Conservation (phyloP, 140 eudicot genomes). For the Bidens hawaiensis region DNA sequence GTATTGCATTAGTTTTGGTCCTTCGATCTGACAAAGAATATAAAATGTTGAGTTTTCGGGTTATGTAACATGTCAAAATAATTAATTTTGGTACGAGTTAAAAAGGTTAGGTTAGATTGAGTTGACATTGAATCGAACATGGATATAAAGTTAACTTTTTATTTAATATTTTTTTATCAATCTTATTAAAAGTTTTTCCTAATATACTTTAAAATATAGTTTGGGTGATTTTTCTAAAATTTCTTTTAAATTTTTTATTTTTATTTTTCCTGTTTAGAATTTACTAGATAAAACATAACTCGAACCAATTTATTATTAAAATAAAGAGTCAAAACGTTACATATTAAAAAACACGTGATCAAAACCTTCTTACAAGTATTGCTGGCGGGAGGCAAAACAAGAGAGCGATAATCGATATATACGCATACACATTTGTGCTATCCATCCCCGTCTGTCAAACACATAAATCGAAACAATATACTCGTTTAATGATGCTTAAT, state of each 20-base stretch:
- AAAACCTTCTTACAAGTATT: conserved; percentile 40
- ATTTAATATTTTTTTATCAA: too few relatives aligned
- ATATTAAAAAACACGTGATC: neutral
- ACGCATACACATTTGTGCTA: conserved; percentile 68
- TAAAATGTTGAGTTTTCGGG: neutral
- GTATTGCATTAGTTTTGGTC: conserved; percentile 56
- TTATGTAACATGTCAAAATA: too few relatives aligned
- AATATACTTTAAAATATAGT: too few relatives aligned
- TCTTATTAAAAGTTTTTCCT: neutral
- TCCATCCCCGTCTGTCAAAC: conserved; percentile 62
- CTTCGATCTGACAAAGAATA: conserved; percentile 43
- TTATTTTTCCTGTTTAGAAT: neutral
- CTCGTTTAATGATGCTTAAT: neutral
- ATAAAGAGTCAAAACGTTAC: neutral
- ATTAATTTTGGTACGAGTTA: neutral
- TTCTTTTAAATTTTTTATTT: neutral
- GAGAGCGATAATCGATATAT: conserved; percentile 61
- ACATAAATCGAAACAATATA: neutral
- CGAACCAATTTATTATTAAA: neutral
- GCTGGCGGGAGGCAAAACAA: conserved; percentile 71
- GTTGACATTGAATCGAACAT: neutral
- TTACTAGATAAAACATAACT: neutral
- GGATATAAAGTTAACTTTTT: neutral
- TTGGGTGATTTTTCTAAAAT: neutral
- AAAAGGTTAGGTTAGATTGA: neutral